Base-by-base conservation (phyloP, 176 grass and related monocot genomes). In the Ensete glaucum region DNA sequence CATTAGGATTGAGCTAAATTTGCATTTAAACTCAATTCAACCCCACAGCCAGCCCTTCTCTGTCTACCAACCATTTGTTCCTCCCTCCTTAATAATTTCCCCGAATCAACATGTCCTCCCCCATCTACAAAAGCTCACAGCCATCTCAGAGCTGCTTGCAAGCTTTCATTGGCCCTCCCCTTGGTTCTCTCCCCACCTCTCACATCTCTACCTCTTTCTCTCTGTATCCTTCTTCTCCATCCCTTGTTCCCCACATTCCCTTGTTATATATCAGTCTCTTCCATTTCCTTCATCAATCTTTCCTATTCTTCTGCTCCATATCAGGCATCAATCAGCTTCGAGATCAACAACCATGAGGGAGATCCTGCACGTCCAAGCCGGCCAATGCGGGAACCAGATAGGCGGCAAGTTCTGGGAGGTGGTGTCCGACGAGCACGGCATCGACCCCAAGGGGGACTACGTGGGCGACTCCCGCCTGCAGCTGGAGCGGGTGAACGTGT, bases 331-430 rank as follows among this genome's bases (percentile, higher is more conserved):
- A 43, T 43, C 34, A 43, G 34, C 34, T 6, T 43, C 34, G 34
- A 43, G 34, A 43, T 6, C 34, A 6, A 43, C 34, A 43, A 43
- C 34, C 21, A 96, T 96, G 92, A 96, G 92, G 83, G 92, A 96
- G 79, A 96, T 96, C 74, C 66, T 96, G 70, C 92, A 96, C 67
- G 83, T 92, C 84, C 89, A 96, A 83, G 92, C 88, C 54, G 85
- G 91, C 50, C 88, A 90, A 74, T 90, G 91, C 81, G 85, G 91
- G 29, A 94, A 94, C 85, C 87, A 90, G 80, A 90, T 94, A 78
- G 88, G 85, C 9, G 84, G 82, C 69, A 94, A 94, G 85, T 94
- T 94, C 81, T 90, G 88, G 91, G 91, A 94, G 81, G 91, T 94
- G 63, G 81, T 96, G 17, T 96, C 88, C 73, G 88, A 87, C 58